Conservation (phyloP, 495 filamentous ascomycete genomes). For the Aspergillus avenaceus region DNA sequence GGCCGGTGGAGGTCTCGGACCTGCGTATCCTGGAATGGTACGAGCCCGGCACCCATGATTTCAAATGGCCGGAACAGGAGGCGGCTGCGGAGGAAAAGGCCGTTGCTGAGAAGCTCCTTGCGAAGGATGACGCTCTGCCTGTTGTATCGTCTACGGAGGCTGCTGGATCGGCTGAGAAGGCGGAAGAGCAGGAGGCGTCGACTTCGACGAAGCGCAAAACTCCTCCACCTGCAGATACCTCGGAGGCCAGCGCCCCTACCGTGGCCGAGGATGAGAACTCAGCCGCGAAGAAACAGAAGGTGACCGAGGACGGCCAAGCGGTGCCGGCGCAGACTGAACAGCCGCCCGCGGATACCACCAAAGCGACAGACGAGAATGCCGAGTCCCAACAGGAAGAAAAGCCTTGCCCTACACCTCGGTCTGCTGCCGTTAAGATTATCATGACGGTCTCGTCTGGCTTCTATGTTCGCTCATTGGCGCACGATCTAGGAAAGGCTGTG, state of each 20-base stretch:
- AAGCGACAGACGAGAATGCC: constrained; percentile 19
- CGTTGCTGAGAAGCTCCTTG: constrained; percentile 65
- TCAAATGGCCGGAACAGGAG: constrained; percentile 69
- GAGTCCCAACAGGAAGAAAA: too few relatives aligned
- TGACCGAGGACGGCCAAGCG: constrained; percentile 21
- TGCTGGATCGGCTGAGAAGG: neutral
- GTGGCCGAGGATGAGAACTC: neutral
- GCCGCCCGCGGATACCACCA: constrained; percentile 2
- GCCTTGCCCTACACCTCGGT: constrained; percentile 24
- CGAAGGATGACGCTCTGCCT: constrained; percentile 30
- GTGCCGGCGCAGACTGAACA: constrained; percentile 7
- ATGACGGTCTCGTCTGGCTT: constrained; percentile 96
- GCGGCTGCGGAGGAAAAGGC: constrained; percentile 66
- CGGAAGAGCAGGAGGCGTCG: constrained; percentile 12
- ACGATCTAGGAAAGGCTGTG: constrained; percentile 83
- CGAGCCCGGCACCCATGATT: constrained; percentile 73
- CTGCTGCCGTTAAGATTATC: constrained; percentile 72
- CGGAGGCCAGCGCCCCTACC: constrained; percentile 11
- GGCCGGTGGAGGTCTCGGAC: constrained; percentile 70
- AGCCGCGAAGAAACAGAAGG: constrained; percentile 32
- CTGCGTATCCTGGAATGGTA: constrained; percentile 85
- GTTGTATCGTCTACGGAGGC: constrained; percentile 17
- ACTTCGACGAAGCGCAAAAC: constrained; percentile 30
- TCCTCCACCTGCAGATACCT: constrained; percentile 24
- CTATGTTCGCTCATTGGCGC: constrained; percentile 90